phyloP scores from a whole-genome alignment of 139 green algal species.

The Haematococcus sp. region DNA sequence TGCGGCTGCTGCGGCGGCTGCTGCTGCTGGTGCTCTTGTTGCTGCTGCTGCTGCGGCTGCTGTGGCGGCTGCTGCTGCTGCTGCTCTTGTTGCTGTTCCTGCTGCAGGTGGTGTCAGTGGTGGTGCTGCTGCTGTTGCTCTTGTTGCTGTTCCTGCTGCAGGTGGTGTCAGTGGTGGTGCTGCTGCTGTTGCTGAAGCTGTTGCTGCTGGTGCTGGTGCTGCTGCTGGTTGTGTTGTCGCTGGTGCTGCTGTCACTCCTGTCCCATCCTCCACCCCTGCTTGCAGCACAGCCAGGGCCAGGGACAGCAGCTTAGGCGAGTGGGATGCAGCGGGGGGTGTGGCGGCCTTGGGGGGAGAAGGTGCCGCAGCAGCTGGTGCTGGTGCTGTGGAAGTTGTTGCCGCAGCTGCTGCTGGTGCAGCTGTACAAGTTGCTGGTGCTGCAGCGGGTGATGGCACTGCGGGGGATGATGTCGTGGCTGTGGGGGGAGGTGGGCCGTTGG shows the following conservation, averaged over 20 bases:
- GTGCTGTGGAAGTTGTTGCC: constrained; percentile 6
- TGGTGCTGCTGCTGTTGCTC: no score
- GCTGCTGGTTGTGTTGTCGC: no score
- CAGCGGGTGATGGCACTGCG: no score
- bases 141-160: no score
- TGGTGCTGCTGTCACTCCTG: background rate
- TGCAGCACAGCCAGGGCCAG: constrained; percentile 23
- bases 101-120: no score
- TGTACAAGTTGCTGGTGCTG: background rate
- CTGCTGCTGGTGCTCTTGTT: no score
- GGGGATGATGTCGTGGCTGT: no score
- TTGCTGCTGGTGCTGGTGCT: no score
- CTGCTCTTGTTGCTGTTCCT: background rate
- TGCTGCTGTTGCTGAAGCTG: background rate
- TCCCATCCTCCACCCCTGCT: background rate
- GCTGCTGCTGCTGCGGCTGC: no score
- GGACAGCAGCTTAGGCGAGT: constrained; percentile 19
- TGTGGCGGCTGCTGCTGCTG: no score
- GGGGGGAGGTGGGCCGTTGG: no score
- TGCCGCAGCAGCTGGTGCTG: constrained; percentile 11
- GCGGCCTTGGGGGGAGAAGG: background rate
- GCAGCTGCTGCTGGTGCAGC: background rate
- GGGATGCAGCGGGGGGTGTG: background rate
- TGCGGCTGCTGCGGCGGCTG: constrained; percentile 2
- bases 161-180: no score